Conservation (phyloP, 1,284 basidiomycete species). For the Erythrobasidium hasegawianum region DNA sequence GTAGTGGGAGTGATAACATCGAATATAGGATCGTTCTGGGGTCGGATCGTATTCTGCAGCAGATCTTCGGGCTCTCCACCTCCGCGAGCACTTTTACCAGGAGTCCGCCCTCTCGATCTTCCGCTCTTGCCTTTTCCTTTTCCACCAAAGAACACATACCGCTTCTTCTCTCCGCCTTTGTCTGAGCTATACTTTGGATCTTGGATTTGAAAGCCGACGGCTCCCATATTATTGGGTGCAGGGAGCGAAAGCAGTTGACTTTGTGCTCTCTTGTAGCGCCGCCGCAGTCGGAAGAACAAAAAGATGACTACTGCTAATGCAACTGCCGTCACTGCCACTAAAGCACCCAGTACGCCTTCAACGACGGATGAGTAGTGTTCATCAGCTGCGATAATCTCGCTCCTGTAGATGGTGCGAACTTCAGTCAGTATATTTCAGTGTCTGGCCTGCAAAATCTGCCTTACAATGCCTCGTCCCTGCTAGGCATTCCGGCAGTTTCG, state of each 20-base stretch:
- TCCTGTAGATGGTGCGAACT: too few species aligned
- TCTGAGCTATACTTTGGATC: not conserved
- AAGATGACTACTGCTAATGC: slow-evolving; percentile 4
- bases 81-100: not conserved
- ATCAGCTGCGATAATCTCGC: not conserved
- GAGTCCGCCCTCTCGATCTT: too few species aligned
- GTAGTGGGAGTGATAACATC: slow-evolving; percentile 13
- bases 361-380: slow-evolving; percentile 2
- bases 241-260: not conserved
- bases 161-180: slow-evolving; percentile 12
- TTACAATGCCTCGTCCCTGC: not conserved
- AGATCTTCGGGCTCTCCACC: not conserved
- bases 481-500: not conserved
- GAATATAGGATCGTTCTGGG: not conserved
- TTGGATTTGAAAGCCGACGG: not conserved
- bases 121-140: not conserved
- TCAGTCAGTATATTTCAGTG: too few species aligned
- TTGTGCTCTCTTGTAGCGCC: slow-evolving; percentile 6
- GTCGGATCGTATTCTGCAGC: not conserved
- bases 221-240: not conserved
- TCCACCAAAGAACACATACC: not conserved
- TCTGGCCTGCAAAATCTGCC: too few species aligned
- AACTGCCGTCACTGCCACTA: slow-evolving; percentile 13
- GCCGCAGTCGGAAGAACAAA: slow-evolving; percentile 4
- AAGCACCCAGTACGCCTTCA: slow-evolving; percentile 22